A percentile compares a stretch with the other conserved stretches of the same genome.
These are phyloP conservation scores for Aspergillus fijiensis DNA, from an alignment of 2,329 filamentous ascomycete species.

Conservation along the genomic window DNA sequence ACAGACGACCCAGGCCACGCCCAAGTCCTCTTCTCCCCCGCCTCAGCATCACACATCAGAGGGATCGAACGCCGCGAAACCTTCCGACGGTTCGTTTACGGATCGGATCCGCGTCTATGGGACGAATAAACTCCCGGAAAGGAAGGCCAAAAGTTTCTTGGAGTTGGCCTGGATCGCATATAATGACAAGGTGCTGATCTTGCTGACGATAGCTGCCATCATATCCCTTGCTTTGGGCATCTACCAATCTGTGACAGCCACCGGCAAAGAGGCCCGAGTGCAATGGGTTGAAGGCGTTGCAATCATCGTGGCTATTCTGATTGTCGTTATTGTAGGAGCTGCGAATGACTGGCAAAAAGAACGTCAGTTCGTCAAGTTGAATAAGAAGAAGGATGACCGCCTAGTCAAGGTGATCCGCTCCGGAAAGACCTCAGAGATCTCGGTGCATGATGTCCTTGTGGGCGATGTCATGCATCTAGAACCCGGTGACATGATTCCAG, in stretches of 20 bases:
- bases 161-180: slow-evolving; percentile 76
- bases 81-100: slow-evolving; percentile 45
- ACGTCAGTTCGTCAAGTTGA: slow-evolving; percentile 75
- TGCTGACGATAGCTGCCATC: slow-evolving; percentile 68
- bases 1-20: slow-evolving; percentile 15
- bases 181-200: slow-evolving; percentile 76
- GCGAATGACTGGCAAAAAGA: slow-evolving; percentile 82
- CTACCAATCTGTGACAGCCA: slow-evolving; percentile 65
- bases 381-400: slow-evolving; percentile 75
- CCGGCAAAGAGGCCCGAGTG: slow-evolving; percentile 56
- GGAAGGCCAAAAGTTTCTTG: slow-evolving; percentile 68
- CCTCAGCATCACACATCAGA: slow-evolving; percentile 11
- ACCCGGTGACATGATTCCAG: slow-evolving; percentile 70
- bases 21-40: slow-evolving; percentile 31
- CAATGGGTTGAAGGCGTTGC: slow-evolving; percentile 83
- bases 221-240: slow-evolving; percentile 73
- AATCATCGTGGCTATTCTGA: slow-evolving; percentile 72
- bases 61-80: slow-evolving; percentile 20
- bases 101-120: slow-evolving; percentile 71
- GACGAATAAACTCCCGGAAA: slow-evolving; percentile 66
- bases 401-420: slow-evolving; percentile 74
- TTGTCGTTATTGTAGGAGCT: slow-evolving; percentile 75
- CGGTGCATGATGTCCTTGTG: slow-evolving; percentile 68
- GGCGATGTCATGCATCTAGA: slow-evolving; percentile 73
- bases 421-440: slow-evolving; percentile 67